Base-by-base conservation (phyloP, 495 filamentous ascomycete genomes). In the Neurospora hispaniola region DNA sequence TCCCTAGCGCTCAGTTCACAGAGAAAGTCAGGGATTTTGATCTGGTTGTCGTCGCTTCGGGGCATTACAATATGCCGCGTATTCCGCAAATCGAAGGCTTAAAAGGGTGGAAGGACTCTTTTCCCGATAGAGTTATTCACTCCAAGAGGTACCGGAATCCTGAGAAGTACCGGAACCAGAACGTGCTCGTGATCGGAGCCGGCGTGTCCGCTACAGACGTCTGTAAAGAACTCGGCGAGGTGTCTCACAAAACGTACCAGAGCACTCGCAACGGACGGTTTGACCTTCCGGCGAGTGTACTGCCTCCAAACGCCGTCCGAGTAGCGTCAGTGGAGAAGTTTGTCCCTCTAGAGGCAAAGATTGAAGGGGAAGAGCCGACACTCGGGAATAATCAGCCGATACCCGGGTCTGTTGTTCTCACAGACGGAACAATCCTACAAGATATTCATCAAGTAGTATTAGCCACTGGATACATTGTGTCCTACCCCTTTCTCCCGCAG, bases 381-480 rank as follows among this genome's bases (percentile, higher is more conserved):
- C 42, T 48, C 18, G 44, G 27, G 16, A 42, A 68, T 4, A 38
- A 48, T 4, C 23, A 72, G 10, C 70, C 76, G 7, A 79, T 78
- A 23, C 77, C 73, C 16, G 79, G 80, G 5, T 74, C 41, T 39
- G 70, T 76, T 39, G 23, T 81, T 1, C 72, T 85, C 9, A 78
- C 78, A 42, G 80, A 84, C 42, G 79, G 83, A 4, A 78, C 74
- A 5, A 74, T 86, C 5, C 77, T 91, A 6, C 76, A 82, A 20
- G 81, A 81, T 5, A 86, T 92, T 46, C 84, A 91, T 73, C 79
- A 77, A 8, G 79, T 91, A 10, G 76, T 91, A 1, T 71, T 91
- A 10, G 89, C 87, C n/a, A 92, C 90, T 1, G 90, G 90, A 5
- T 92, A 91, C 75, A 87, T 88, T 69, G 87, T 88, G 68, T 83